Percentiles rank a stretch among this genome's conserved stretches.
phyloP scores from a whole-genome alignment of 768 basidiomycete genomes.

The Termitomyces bulborhizus region DNA sequence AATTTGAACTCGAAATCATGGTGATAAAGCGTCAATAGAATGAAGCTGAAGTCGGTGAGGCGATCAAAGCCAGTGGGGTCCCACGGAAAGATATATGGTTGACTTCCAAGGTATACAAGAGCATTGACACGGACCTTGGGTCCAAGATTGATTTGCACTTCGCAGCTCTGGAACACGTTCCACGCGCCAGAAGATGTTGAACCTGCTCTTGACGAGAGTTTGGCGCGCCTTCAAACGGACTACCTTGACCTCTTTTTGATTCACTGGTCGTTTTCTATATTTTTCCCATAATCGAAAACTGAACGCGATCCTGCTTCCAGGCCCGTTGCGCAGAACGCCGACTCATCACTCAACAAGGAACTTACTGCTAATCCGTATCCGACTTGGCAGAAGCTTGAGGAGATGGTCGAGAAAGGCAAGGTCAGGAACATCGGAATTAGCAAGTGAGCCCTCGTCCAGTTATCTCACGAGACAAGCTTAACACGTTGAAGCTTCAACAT shows the following conservation, averaged over 20 bases:
- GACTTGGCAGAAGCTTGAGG: slow-evolving; percentile 78
- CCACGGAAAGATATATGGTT: slow-evolving; percentile 62
- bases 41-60: slow-evolving; percentile 63
- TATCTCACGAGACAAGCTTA: not conserved
- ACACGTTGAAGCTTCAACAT: slow-evolving; percentile 51
- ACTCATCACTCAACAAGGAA: slow-evolving; percentile 31
- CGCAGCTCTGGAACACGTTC: slow-evolving; percentile 69
- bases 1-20: not conserved
- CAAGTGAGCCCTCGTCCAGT: slow-evolving; percentile 46
- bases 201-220: slow-evolving; percentile 48
- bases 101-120: slow-evolving; percentile 45
- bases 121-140: not conserved
- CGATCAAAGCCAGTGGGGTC: slow-evolving; percentile 51
- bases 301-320: slow-evolving; percentile 21
- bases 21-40: slow-evolving; percentile 34
- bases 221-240: slow-evolving; percentile 7
- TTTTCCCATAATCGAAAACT: not conserved
- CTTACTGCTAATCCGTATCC: slow-evolving; percentile 69
- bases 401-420: slow-evolving; percentile 72
- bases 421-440: slow-evolving; percentile 76
- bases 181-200: slow-evolving; percentile 74
- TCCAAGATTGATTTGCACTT: not conserved
- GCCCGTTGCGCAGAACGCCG: slow-evolving; percentile 65
- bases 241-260: slow-evolving; percentile 60
- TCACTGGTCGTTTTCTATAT: slow-evolving; percentile 48